These are phyloP conservation scores for Psidium friedrichsthalianum DNA, from an alignment of 345 rosid species.

Conservation along the genomic window DNA sequence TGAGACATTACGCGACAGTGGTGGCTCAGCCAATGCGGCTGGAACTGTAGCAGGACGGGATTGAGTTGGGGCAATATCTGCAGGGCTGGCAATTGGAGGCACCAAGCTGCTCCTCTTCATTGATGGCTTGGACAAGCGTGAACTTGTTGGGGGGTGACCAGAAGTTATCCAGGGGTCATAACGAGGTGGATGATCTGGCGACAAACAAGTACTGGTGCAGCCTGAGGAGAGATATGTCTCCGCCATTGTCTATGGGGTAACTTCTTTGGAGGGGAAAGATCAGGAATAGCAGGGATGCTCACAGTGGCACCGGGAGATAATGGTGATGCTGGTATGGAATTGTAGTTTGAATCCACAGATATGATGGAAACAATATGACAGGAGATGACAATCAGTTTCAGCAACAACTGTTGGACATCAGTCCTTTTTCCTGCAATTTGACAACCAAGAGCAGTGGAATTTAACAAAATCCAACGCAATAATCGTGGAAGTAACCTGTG, in stretches of 20 bases:
- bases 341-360: slow-evolving; percentile 23
- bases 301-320: slow-evolving; percentile 32
- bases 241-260: slow-evolving; percentile 19
- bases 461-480: not conserved
- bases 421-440: slow-evolving; percentile 32
- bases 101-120: slow-evolving; percentile 36
- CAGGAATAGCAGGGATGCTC: slow-evolving; percentile 28
- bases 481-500: not conserved
- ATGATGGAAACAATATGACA: slow-evolving; percentile 22
- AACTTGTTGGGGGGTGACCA: slow-evolving; percentile 51
- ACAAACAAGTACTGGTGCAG: slow-evolving; percentile 17
- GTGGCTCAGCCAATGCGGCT: slow-evolving; percentile 62
- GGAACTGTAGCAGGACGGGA: slow-evolving; percentile 38
- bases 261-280: slow-evolving; percentile 37
- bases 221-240: slow-evolving; percentile 36
- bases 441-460: not conserved
- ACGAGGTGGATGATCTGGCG: slow-evolving; percentile 47
- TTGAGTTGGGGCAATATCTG: slow-evolving; percentile 63
- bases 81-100: slow-evolving; percentile 49
- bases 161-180: slow-evolving; percentile 47
- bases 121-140: slow-evolving; percentile 52
- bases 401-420: slow-evolving; percentile 10
- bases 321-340: slow-evolving; percentile 15
- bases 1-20: slow-evolving; percentile 61
- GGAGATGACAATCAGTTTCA: slow-evolving; percentile 24